Evolutionary conservation across 208 protist genomes (phyloP).

Genomic region (Wallacemonas sp.): DNA sequence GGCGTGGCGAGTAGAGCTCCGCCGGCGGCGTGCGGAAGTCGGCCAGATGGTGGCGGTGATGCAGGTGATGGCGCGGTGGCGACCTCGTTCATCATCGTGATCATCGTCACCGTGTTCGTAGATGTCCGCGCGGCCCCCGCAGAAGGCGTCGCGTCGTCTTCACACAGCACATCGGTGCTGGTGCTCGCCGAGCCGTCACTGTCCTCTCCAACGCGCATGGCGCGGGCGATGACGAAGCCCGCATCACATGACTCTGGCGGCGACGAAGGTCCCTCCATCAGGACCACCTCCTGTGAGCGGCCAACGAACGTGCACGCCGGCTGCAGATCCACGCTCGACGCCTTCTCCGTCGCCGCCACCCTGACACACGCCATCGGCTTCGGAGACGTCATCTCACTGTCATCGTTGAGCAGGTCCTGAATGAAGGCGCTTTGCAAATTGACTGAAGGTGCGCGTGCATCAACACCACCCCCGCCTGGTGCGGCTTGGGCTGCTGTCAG

Average conservation of each 20-base stretch:
- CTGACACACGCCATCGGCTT: not conserved
- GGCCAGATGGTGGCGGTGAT: not conserved
- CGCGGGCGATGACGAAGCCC: not conserved
- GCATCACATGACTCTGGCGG: not conserved
- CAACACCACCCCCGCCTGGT: too few relatives aligned
- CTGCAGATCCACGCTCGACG: not conserved
- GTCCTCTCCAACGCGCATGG: not conserved
- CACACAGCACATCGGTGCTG: conserved; percentile 5
- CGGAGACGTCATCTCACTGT: not conserved
- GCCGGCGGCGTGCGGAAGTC: not conserved
- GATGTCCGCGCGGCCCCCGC: not conserved
- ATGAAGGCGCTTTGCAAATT: conserved; percentile 4
- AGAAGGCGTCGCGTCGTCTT: not conserved
- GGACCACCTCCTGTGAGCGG: not conserved
- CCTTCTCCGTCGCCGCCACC: not conserved
- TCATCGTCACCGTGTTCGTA: not conserved
- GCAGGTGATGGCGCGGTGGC: not conserved
- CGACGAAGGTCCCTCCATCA: conserved; percentile 1
- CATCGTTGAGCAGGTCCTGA: not conserved
- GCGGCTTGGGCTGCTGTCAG: not conserved
- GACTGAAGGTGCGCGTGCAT: too few relatives aligned
- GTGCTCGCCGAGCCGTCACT: not conserved
- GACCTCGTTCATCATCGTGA: not conserved
- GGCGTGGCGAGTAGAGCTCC: too few relatives aligned
- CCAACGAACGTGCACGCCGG: not conserved